phyloP scores from a whole-genome alignment of 495 filamentous ascomycete genomes.

The Talaromyces wortmannii region DNA sequence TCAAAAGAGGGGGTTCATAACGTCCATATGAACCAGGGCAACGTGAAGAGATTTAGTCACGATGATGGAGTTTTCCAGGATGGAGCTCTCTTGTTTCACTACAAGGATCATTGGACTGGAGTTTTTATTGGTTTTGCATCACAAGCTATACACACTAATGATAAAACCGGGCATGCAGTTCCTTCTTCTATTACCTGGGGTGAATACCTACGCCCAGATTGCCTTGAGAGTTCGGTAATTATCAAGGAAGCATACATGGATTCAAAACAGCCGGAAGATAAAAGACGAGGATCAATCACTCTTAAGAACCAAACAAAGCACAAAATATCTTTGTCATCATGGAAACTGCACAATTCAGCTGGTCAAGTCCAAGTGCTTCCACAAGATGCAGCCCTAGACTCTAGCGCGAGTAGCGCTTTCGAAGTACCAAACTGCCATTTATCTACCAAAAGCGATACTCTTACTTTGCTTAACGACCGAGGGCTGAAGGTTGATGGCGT shows the following conservation, averaged over 20 bases:
- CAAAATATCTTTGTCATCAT: constrained; percentile 6
- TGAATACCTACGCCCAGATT: background rate
- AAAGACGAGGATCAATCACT: constrained; percentile 3
- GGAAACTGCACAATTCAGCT: constrained; percentile 10
- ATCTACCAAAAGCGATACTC: constrained; percentile 7
- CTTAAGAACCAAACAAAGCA: constrained; percentile 9
- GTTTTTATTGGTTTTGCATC: constrained; percentile 27
- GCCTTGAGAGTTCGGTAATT: background rate
- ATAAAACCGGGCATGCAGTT: constrained; percentile 12
- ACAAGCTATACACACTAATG: constrained; percentile 22
- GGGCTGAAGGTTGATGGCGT: constrained; percentile 16
- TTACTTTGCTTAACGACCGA: constrained; percentile 12
- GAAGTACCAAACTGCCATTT: constrained; percentile 4
- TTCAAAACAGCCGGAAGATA: too few relatives aligned
- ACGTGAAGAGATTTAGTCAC: constrained; percentile 6
- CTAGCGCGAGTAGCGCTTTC: background rate
- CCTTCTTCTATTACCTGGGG: constrained; percentile 10
- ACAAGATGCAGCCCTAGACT: background rate
- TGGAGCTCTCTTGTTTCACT: constrained; percentile 24
- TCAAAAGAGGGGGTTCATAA: constrained; percentile 21
- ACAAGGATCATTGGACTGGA: constrained; percentile 21
- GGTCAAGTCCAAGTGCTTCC: constrained; percentile 8
- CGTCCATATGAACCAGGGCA: constrained; percentile 36
- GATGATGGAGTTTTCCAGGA: constrained; percentile 29
- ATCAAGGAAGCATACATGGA: background rate